These are phyloP conservation scores for Gelatoporia subvermispora DNA, from an alignment of 768 basidiomycete genomes.

Conservation along the genomic window DNA sequence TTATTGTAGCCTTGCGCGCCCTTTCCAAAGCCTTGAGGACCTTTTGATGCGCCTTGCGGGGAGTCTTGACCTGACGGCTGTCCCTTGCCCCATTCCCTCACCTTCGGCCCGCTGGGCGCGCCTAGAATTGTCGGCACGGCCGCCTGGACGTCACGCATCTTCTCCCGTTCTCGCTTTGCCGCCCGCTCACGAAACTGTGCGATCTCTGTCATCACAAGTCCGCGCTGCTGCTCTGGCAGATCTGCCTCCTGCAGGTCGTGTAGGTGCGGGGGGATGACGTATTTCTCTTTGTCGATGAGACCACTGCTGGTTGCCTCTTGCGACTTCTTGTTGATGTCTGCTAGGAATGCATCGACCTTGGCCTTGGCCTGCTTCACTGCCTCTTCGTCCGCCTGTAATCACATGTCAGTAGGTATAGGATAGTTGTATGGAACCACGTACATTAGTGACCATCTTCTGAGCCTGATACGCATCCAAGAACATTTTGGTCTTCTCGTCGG, in stretches of 20 bases:
- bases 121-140: slow-evolving; percentile 30
- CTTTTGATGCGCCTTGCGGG: slow-evolving; percentile 25
- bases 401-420: slow-evolving; percentile 1
- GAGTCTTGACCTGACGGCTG: slow-evolving; percentile 14
- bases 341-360: slow-evolving; percentile 60
- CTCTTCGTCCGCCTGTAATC: slow-evolving; percentile 63
- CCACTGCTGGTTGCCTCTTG: slow-evolving; percentile 72
- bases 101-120: slow-evolving; percentile 70
- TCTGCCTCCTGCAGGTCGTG: slow-evolving; percentile 96
- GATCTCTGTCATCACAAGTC: slow-evolving; percentile 93
- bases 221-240: slow-evolving; percentile 89
- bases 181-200: slow-evolving; percentile 94
- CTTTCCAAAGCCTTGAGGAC: slow-evolving; percentile 53
- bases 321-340: slow-evolving; percentile 66
- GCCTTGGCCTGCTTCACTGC: slow-evolving; percentile 56
- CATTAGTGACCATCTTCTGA: slow-evolving; percentile 77
- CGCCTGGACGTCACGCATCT: slow-evolving; percentile 71
- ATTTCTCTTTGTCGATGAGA: slow-evolving; percentile 79
- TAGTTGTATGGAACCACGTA: slow-evolving; percentile 34
- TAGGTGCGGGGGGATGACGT: slow-evolving; percentile 91
- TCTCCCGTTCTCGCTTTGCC: slow-evolving; percentile 86
- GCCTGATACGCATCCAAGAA: slow-evolving; percentile 84
- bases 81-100: slow-evolving; percentile 71
- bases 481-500: slow-evolving; percentile 89
- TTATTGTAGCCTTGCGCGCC: slow-evolving; percentile 75